Evolutionary conservation across 139 green algal genomes (phyloP).

Genomic region (Chara braunii): DNA sequence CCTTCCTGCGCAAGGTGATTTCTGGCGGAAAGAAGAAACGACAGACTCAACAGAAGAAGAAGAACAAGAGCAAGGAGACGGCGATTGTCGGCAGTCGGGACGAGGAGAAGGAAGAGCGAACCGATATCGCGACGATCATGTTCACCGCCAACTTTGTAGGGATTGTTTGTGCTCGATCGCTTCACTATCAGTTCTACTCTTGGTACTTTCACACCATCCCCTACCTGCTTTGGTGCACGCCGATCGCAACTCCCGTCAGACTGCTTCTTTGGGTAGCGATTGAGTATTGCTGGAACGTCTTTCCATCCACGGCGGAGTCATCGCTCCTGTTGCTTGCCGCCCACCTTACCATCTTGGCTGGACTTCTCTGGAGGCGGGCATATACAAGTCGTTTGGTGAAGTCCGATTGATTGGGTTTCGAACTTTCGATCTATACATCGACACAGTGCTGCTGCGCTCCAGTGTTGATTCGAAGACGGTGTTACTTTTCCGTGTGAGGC

Average conservation of each 20-base stretch:
- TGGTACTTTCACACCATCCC: slow-evolving; percentile 71
- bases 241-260: slow-evolving; percentile 12
- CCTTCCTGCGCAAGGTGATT: too few relatives aligned
- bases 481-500: too few relatives aligned
- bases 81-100: too few relatives aligned
- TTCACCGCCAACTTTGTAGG: slow-evolving; percentile 69
- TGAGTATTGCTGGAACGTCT: slow-evolving; percentile 56
- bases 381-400: too few relatives aligned
- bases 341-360: slow-evolving; percentile 25
- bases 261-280: slow-evolving; percentile 45
- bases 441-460: too few relatives aligned
- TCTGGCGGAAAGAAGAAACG: too few relatives aligned
- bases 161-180: slow-evolving; percentile 59
- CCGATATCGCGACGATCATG: slow-evolving; percentile 47
- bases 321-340: slow-evolving; percentile 30
- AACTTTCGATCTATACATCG: too few relatives aligned
- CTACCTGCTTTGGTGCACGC: slow-evolving; percentile 54
- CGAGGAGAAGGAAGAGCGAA: too few relatives aligned
- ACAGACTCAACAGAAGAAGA: too few relatives aligned
- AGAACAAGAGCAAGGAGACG: too few relatives aligned
- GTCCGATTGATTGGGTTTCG: too few relatives aligned
- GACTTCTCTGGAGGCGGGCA: slow-evolving; percentile 11
- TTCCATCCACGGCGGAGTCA: slow-evolving; percentile 41
- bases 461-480: too few relatives aligned
- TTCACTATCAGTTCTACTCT: slow-evolving; percentile 84